Percentiles rank a stretch among this genome's conserved stretches.
phyloP scores from a whole-genome alignment of 805 yeast genomes.

The Lachancea meyersii region DNA sequence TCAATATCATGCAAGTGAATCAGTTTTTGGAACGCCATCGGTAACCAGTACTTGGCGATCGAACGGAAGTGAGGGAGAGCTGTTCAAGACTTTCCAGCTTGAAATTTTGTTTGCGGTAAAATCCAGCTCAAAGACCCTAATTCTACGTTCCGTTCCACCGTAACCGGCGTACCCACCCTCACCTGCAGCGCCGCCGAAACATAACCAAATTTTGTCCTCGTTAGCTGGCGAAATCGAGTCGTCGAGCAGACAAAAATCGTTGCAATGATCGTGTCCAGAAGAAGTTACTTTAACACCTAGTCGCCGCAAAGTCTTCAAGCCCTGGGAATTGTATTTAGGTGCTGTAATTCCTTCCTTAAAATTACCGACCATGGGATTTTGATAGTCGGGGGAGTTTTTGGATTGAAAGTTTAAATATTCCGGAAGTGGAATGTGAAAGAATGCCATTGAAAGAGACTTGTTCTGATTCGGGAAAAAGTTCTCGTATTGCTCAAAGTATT shows the following conservation, averaged over 20 bases:
- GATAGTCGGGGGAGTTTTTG: conserved; percentile 26
- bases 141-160: conserved; percentile 76
- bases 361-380: conserved; percentile 48
- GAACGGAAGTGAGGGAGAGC: conserved; percentile 40
- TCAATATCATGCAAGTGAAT: conserved; percentile 22
- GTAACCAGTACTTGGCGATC: conserved; percentile 49
- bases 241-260: conserved; percentile 77
- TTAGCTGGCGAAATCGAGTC: conserved; percentile 27
- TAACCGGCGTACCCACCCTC: conserved; percentile 97
- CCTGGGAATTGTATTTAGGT: conserved; percentile 64
- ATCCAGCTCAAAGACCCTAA: conserved; percentile 67
- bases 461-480: conserved; percentile 31
- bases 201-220: conserved; percentile 58
- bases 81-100: conserved; percentile 72
- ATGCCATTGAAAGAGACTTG: conserved; percentile 64
- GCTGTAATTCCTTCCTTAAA: conserved; percentile 72
- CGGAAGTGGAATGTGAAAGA: conserved; percentile 90
- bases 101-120: conserved; percentile 36
- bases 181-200: conserved; percentile 92
- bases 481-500: conserved; percentile 41
- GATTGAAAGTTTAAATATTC: conserved; percentile 55
- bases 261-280: conserved; percentile 95
- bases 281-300: conserved; percentile 67
- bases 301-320: conserved; percentile 50
- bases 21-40: conserved; percentile 36